Evolutionary conservation across 345 rosid genomes (phyloP).

Genomic region (Laguncularia racemosa): DNA sequence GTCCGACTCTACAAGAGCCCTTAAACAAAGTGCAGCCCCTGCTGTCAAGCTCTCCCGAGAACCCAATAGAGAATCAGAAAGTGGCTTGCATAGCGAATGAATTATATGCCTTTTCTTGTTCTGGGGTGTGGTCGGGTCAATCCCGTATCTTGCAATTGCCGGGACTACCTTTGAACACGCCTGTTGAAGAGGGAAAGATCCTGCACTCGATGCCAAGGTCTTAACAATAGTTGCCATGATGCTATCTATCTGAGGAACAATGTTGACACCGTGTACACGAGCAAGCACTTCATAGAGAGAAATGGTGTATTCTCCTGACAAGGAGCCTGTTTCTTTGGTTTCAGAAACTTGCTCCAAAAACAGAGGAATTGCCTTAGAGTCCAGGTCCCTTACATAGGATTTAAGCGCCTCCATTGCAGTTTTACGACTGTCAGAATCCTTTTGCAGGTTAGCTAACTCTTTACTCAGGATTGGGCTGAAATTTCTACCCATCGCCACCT

Average conservation of each 20-base stretch:
- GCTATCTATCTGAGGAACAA: conserved; percentile 82
- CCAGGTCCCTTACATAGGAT: conserved; percentile 73
- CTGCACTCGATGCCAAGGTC: conserved; percentile 85
- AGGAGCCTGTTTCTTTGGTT: conserved; percentile 76
- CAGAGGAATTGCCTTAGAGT: conserved; percentile 70
- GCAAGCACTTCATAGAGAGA: conserved; percentile 94
- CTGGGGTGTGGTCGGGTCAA: conserved; percentile 63
- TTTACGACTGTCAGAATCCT: conserved; percentile 68
- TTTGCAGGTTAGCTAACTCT: conserved; percentile 81
- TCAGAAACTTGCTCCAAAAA: conserved; percentile 89
- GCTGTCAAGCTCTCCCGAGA: conserved; percentile 80
- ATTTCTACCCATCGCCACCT: conserved; percentile 20
- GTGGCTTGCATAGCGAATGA: conserved; percentile 81
- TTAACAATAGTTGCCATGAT: conserved; percentile 80
- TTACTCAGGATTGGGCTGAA: conserved; percentile 57
- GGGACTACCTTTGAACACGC: conserved; percentile 96
- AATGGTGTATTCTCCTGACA: conserved; percentile 80
- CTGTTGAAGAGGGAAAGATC: conserved; percentile 91
- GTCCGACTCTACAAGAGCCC: conserved; percentile 79
- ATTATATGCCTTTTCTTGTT: conserved; percentile 69
- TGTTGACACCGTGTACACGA: conserved; percentile 86
- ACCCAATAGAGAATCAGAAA: conserved; percentile 62
- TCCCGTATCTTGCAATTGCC: conserved; percentile 83
- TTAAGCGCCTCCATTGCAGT: conserved; percentile 80
- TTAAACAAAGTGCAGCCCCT: conserved; percentile 87